A percentile compares a stretch with the other conserved stretches of the same genome.
Conservation (phyloP, 495 filamentous ascomycete genomes). For the Penicillium macrosclerotiorum region DNA sequence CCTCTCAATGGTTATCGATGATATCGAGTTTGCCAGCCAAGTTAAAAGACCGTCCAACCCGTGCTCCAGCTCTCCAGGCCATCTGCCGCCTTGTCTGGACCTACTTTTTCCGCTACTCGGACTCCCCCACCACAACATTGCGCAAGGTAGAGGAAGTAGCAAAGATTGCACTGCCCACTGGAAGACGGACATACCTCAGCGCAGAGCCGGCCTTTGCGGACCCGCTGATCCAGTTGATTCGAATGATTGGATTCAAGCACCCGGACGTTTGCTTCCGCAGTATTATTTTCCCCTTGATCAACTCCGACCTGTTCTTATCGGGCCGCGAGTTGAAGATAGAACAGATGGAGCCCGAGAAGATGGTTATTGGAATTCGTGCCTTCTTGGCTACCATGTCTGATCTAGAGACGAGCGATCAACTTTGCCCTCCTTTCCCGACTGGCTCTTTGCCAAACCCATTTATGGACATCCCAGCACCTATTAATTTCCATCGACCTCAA, state of each 20-base stretch:
- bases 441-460: conserved; percentile 47
- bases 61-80: conserved; percentile 80
- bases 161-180: conserved; percentile 72
- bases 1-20: conserved; percentile 79
- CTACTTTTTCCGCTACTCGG: conserved; percentile 82
- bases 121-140: conserved; percentile 62
- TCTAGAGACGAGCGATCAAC: conserved; percentile 78
- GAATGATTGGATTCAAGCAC: conserved; percentile 91
- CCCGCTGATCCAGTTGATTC: conserved; percentile 86
- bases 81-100: conserved; percentile 94
- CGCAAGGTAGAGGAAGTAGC: conserved; percentile 87
- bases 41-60: conserved; percentile 77
- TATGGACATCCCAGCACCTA: conserved; percentile 32
- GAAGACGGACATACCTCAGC: conserved; percentile 73
- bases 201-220: conserved; percentile 80
- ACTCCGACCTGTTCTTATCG: conserved; percentile 76
- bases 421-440: conserved; percentile 78
- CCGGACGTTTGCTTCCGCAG: conserved; percentile 88
- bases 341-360: conserved; percentile 91
- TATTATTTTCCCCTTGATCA: conserved; percentile 92
- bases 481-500: conserved; percentile 38
- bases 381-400: conserved; percentile 92
- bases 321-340: conserved; percentile 83
- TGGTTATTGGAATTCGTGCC: conserved; percentile 90
- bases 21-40: conserved; percentile 70